phyloP scores from a whole-genome alignment of 345 rosid species.

The Rubroshorea leprosula region DNA sequence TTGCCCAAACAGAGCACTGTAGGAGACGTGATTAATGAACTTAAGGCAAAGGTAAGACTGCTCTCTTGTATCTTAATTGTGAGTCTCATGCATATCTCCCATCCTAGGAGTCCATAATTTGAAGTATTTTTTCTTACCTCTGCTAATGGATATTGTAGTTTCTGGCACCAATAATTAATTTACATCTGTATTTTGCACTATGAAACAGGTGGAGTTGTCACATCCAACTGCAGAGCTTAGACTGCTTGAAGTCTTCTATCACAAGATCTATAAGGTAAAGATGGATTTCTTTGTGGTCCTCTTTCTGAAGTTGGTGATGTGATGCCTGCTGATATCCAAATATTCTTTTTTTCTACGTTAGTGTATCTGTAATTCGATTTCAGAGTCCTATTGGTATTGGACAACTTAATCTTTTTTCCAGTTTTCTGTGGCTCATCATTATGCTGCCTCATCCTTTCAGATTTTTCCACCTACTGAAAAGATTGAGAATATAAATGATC shows the following conservation, averaged over 20 bases:
- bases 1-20: slow-evolving; percentile 96
- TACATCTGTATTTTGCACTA: neutral
- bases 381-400: slow-evolving; percentile 1
- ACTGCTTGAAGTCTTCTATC: slow-evolving; percentile 88
- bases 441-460: slow-evolving; percentile 36
- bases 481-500: slow-evolving; percentile 97
- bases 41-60: slow-evolving; percentile 64
- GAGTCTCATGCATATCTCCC: too few relatives aligned
- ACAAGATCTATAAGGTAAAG: slow-evolving; percentile 92
- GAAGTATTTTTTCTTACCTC: neutral
- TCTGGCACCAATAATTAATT: neutral
- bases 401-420: neutral
- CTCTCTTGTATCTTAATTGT: too few relatives aligned
- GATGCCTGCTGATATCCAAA: neutral
- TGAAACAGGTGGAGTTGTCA: slow-evolving; percentile 83
- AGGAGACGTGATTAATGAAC: slow-evolving; percentile 85
- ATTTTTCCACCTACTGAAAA: slow-evolving; percentile 74
- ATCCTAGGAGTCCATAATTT: too few relatives aligned
- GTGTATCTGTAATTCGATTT: neutral
- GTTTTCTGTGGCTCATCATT: slow-evolving; percentile 4
- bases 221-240: slow-evolving; percentile 88
- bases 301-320: neutral
- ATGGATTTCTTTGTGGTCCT: neutral
- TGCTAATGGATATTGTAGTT: neutral
- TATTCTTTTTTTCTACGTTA: neutral